Percentiles rank a stretch among this genome's conserved stretches.
Conservation (phyloP, 441 rosid species). For the Jatropha multifida region DNA sequence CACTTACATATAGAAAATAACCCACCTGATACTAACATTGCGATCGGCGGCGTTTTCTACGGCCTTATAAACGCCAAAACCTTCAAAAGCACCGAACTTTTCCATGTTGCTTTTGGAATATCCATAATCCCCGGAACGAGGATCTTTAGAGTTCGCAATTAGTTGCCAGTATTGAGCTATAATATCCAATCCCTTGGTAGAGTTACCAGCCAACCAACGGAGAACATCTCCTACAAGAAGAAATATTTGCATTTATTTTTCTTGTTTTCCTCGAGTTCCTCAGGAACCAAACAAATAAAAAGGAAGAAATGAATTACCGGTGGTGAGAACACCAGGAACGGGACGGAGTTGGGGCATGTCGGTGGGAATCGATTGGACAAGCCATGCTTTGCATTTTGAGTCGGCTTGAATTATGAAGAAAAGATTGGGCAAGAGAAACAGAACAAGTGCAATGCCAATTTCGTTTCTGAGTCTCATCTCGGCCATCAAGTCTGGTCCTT, state of each 20-base stretch:
- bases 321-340: slow-evolving; percentile 74
- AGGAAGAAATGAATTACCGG: slow-evolving; percentile 40
- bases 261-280: background rate
- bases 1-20: background rate
- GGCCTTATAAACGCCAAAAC: slow-evolving; percentile 59
- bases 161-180: slow-evolving; percentile 94
- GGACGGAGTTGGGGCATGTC: slow-evolving; percentile 76
- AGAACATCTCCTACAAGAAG: slow-evolving; percentile 61
- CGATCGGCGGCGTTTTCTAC: slow-evolving; percentile 65
- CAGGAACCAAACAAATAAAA: background rate
- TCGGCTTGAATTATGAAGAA: slow-evolving; percentile 16
- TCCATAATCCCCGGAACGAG: slow-evolving; percentile 81
- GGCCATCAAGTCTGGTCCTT: background rate
- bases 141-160: slow-evolving; percentile 61
- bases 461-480: background rate
- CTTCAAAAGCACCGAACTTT: slow-evolving; percentile 55
- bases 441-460: background rate
- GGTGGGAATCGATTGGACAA: slow-evolving; percentile 91
- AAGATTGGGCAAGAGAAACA: slow-evolving; percentile 34
- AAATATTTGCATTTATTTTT: background rate
- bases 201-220: slow-evolving; percentile 75
- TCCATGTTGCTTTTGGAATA: slow-evolving; percentile 54
- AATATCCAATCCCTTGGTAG: slow-evolving; percentile 61
- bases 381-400: slow-evolving; percentile 71
- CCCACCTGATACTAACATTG: slow-evolving; percentile 53